phyloP scores from a whole-genome alignment of 192 early-diverging fungal species.

The Powellomyces hirtus region DNA sequence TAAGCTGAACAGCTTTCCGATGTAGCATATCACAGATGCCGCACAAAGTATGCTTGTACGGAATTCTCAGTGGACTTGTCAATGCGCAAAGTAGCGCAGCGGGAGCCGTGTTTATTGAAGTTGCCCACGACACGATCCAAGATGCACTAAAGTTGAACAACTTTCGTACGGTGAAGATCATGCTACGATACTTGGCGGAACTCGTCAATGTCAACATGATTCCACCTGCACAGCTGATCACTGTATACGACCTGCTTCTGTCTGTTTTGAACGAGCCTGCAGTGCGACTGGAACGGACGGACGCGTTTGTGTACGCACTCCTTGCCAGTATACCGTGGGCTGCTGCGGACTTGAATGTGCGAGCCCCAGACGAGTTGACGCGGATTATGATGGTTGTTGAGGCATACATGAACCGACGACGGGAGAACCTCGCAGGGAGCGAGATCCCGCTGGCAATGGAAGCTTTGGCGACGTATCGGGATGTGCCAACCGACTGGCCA shows the following conservation, averaged over 20 bases:
- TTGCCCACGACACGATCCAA: constrained; percentile 54
- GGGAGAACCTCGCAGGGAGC: background rate
- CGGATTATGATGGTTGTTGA: constrained; percentile 28
- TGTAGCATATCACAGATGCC: constrained; percentile 71
- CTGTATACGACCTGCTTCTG: constrained; percentile 66
- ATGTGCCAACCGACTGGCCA: constrained; percentile 31
- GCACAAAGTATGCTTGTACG: constrained; percentile 73
- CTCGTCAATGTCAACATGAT: constrained; percentile 79
- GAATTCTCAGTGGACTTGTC: constrained; percentile 77
- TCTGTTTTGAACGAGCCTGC: constrained; percentile 50
- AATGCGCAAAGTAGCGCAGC: constrained; percentile 70
- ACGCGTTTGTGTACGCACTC: constrained; percentile 72
- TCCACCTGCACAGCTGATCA: constrained; percentile 58
- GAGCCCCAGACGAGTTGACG: constrained; percentile 45
- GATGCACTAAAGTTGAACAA: constrained; percentile 54
- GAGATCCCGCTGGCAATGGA: constrained; percentile 33
- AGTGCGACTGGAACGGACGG: constrained; percentile 49
- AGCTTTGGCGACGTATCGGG: constrained; percentile 37
- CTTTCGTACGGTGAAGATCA: constrained; percentile 73
- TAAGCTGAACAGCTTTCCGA: background rate
- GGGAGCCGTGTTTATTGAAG: constrained; percentile 61
- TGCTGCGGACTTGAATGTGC: constrained; percentile 45
- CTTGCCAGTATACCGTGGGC: constrained; percentile 80
- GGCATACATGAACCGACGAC: constrained; percentile 35
- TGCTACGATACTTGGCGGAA: constrained; percentile 39